Evolutionary conservation across 768 basidiomycete species (phyloP), one percentile per base, ranked within the genome.

Genomic region (Rhizopogon vesiculosus): DNA sequence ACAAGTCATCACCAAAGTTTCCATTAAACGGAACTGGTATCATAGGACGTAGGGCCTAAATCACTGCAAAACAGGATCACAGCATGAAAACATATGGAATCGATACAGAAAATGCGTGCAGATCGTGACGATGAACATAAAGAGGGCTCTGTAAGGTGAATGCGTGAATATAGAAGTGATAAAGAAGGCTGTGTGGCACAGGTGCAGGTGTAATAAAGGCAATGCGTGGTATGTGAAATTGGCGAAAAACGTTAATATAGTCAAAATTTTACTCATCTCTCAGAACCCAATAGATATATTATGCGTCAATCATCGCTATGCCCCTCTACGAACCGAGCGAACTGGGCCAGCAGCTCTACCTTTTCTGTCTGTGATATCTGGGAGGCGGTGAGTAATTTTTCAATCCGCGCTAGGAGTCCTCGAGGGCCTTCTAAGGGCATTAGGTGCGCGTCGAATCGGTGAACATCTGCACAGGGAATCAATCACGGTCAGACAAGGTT

Each of bases 381-480:
- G 5, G 84, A 73, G 43, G 73, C 72, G 48, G 73, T 73, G 52
- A 91, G 75, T 39, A 91, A 74, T 44, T 77, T 75, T 62, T 84
- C 81, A 6, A 89, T 84, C 42, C 79, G 81, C 28, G 76, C 64
- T n/a, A 89, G 74, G 42, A 91, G 82, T 19, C 89, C 89, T 33
- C 73, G 76, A 10, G 87, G 81, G 15, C 89, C 89, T 56, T 91
- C 86, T 49, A 91, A 83, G 3, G 87, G 84, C 45, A 91, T 90
- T 42, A 81, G 75, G 58, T 86, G 81, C 18, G 84, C 84, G 66
- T 91, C 89, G 63, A 86, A 91, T 57, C 82, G 82, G 65, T 83
- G 83, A 15, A 90, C 85, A 70, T 87, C 88, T 90, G 29, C 15
- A 25, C 38, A 42, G 29, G 33, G 43, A 31, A 40, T 46, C 46